Base-by-base conservation (phyloP, 164 flowering plant genomes). In the Stephania cephalantha region DNA sequence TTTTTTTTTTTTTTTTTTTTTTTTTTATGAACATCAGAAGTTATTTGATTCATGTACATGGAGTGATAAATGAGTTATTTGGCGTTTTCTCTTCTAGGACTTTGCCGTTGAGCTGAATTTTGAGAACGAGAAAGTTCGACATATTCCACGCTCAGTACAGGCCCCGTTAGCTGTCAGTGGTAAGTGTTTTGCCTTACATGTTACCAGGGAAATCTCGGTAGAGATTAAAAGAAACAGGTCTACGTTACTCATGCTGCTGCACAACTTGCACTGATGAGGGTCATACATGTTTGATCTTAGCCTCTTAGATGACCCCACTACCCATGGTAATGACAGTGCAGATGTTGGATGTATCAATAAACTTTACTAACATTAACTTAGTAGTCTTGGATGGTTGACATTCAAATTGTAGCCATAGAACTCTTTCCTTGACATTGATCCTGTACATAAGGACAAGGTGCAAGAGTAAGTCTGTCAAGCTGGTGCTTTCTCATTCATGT, bases 131-230 rank as follows among this genome's bases (percentile, higher is more conserved):
- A 92, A 88, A 84, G 88, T 80, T 63, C 95, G 99, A 67, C 83
- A 76, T 58, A 88, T 96, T 75, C 89, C 95, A 74, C 93, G 90
- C 72, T 79, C 86, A 63, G 89, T 85, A 45, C 75, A 85, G 74
- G 77, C 91, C 77, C 99, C 99, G 18, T 82, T 93, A 77, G 97
- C 98, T 75, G 97, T 93, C 10, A 94, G 99, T 70, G 89, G 98
- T 96, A 81, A 87, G 91, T 72, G 7, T 11, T 48, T 25, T 74
- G 46, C 18, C 66, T 25, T 61, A n/a, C 6, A 58, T 50, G 15
- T 50, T 50, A 15, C 55, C 55, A 8, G 4, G 55, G 55, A 63
- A 58, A n/a, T 30, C 46, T 65, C 13, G 6, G 45, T 46, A 17
- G 65, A 6, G 15, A 20, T 52, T 50, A 50, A 8, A 35, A 50